Base-by-base conservation (phyloP, 306 rosid genomes). In the Cyclanthera cordifolia region DNA sequence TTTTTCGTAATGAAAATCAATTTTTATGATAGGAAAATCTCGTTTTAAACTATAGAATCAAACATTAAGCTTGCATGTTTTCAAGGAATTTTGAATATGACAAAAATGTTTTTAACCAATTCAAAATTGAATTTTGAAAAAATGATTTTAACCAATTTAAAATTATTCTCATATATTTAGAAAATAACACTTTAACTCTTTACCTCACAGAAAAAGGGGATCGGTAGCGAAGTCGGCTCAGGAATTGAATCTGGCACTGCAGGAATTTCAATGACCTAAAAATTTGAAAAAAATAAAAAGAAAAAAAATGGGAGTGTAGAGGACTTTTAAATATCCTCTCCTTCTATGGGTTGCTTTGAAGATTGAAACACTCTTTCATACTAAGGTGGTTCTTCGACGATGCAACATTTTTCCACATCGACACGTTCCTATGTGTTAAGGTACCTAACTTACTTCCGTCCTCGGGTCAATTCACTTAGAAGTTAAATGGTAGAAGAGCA, bases 141-240 rank as follows among this genome's bases (percentile, higher is more conserved):
- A 37, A 2, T 37, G 43, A 37, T 37, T 37, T 37, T 37, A 37
- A 37, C 11, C 7, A 37, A 6, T 37, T 37, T 11, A 7, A 8
- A 0, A 37, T 34, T n/a, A n/a, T n/a, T n/a, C n/a, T n/a, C 4
- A 3, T 8, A 19, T 51, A 17, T 48, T 48, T 48, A 15, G 19
- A 47, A 47, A 47, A 14, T 15, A 19, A 46, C 51, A 14, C 51
- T 14, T 47, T 14, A 6, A 8, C 15, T 43, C 12, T 43, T 12
- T 46, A n/a, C 16, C 16, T 46, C 13, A 76, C 81, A 90, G 99
- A 83, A 90, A 89, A 71, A 95, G 96, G 79, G 99, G 99, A 76
- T 84, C 96, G 49, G 80, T 84, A 47, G 88, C 96, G 28, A 93
- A 93, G 80, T 80, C 86, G 17, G 99, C 94, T 19, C 99, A 93